These are phyloP conservation scores for Piper longum DNA, from an alignment of 164 flowering plant species.

Conservation along the genomic window DNA sequence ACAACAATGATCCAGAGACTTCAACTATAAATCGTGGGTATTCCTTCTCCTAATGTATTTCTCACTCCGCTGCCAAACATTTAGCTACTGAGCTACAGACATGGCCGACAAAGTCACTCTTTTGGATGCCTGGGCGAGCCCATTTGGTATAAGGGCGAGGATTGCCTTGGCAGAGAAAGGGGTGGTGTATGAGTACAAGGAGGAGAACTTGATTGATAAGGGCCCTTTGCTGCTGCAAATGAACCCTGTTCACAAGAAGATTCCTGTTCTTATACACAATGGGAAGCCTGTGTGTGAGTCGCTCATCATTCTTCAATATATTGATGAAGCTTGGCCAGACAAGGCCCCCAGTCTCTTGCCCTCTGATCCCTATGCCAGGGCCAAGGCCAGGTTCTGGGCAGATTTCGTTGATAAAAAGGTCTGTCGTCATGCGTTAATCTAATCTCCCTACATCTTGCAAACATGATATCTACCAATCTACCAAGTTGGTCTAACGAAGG, in stretches of 20 bases:
- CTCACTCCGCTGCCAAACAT: too few species aligned
- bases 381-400: too few species aligned
- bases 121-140: constrained; percentile 8
- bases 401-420: constrained; percentile 11
- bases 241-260: constrained; percentile 14
- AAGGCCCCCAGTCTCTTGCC: too few species aligned
- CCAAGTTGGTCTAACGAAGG: too few species aligned
- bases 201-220: constrained; percentile 5
- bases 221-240: background rate
- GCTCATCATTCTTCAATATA: constrained; percentile 13
- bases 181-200: constrained; percentile 17
- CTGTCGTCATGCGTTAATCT: background rate
- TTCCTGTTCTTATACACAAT: constrained; percentile 8
- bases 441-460: background rate
- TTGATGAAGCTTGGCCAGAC: background rate
- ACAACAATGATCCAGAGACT: too few species aligned
- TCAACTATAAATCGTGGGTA: too few species aligned
- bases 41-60: too few species aligned
- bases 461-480: background rate
- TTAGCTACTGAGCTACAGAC: too few species aligned
- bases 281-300: constrained; percentile 9
- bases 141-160: too few species aligned
- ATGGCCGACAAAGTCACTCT: constrained; percentile 23
- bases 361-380: too few species aligned
- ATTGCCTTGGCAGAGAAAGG: constrained; percentile 1